Base-by-base conservation (phyloP, 805 yeast genomes). In the Yarrowia alimentaria region DNA sequence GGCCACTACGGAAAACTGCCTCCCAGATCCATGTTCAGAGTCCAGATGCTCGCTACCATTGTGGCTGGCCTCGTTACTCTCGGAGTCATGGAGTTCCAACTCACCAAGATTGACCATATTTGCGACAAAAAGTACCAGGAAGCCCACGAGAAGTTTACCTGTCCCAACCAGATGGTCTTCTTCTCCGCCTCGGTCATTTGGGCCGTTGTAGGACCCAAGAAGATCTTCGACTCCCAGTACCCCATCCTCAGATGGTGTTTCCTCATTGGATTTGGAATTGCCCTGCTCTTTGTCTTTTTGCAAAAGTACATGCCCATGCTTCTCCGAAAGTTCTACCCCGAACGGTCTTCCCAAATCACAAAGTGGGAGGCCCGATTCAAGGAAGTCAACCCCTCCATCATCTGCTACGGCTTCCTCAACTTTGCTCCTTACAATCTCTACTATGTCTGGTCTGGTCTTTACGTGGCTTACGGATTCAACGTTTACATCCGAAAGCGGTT, bases 1-100 rank as follows among this genome's bases (percentile, higher is more conserved):
- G 82, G 75, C 1, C 83, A 80, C 54, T 81, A 81, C 60, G 64
- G 77, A 59, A 77, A 76, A 55, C 64, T 80, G 7, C 80, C 84
- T 0, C 85, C 84, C 6, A 68, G 78, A 57, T 70, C 80, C 1
- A 63, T 78, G 47, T 79, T 80, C 65, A 64, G 74, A 51, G 78
- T 65, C 29, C 77, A 71, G 58, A 59, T 69, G 19, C 63, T 77
- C 67, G 59, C 66, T 2, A 71, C 80, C 19, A 62, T 78, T 64
- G 56, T 57, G 62, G 50, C 57, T 63, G 32, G 69, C 3, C 57
- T 64, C 12, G 60, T 62, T 3, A 56, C 61, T 19, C 54, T 61
- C 3, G 68, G 66, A 5, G 53, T 66, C 16, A 56, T 68, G 58
- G 57, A 60, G 65, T 50, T 58, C 64, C 67, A 66, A 57, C 54